Percentiles rank a stretch among this genome's conserved stretches.
These are phyloP conservation scores for Colletotrichum salicis DNA, from an alignment of 2,329 filamentous ascomycete genomes.

Conservation along the genomic window DNA sequence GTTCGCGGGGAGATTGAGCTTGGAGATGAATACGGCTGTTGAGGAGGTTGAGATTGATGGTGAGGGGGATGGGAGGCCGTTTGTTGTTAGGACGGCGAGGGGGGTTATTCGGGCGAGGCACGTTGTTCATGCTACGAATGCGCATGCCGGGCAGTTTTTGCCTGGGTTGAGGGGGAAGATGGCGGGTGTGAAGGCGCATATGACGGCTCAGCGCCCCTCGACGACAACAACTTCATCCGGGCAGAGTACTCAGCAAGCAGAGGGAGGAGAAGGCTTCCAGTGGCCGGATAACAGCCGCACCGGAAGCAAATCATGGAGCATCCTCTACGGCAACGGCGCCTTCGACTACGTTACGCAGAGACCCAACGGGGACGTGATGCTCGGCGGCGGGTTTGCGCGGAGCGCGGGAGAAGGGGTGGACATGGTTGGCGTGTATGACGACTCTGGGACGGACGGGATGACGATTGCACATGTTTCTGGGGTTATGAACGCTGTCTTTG, in stretches of 20 bases:
- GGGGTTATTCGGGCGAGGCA: constrained; percentile 58
- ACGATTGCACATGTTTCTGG: constrained; percentile 53
- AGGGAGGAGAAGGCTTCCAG: constrained; percentile 40
- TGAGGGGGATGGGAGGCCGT: constrained; percentile 42
- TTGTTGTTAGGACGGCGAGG: constrained; percentile 55
- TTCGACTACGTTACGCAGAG: constrained; percentile 66
- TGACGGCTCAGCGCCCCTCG: constrained; percentile 61
- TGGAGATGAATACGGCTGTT: constrained; percentile 51
- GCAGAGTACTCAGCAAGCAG: neutral
- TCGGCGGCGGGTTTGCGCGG: constrained; percentile 63
- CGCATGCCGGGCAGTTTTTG: constrained; percentile 61
- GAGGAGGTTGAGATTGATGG: constrained; percentile 40
- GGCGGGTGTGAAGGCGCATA: constrained; percentile 58
- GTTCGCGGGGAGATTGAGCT: constrained; percentile 46
- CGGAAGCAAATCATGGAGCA: constrained; percentile 59
- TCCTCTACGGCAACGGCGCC: constrained; percentile 52
- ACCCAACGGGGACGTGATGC: constrained; percentile 60
- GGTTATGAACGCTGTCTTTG: constrained; percentile 55
- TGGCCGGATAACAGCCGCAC: constrained; percentile 50
- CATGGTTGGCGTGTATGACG: constrained; percentile 59
- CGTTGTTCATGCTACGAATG: constrained; percentile 69
- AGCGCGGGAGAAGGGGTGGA: constrained; percentile 54
- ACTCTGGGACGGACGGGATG: constrained; percentile 52
- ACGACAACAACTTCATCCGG: neutral
- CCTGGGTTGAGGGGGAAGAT: constrained; percentile 58